phyloP scores from a whole-genome alignment of 257 asterid genomes.

The Coffea eugenioides region DNA sequence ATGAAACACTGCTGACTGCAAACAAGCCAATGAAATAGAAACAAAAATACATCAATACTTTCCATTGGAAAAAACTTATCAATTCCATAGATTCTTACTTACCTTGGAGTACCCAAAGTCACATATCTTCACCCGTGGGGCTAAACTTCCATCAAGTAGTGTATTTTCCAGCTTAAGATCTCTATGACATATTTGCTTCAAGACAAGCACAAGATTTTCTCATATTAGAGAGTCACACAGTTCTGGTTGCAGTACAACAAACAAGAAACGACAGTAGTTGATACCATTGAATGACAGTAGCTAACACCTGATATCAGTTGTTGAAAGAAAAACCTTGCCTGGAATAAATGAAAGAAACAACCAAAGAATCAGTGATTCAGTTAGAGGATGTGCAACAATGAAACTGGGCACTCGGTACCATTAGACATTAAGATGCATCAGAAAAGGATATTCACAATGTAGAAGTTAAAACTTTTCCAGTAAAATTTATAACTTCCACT shows the following conservation, averaged over 20 bases:
- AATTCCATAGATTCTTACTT: neutral
- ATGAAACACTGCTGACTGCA: constrained; percentile 41
- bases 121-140: constrained; percentile 47
- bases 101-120: constrained; percentile 55
- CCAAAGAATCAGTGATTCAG: neutral
- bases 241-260: neutral
- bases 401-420: neutral
- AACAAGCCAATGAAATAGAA: neutral
- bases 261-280: neutral
- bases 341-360: constrained; percentile 10
- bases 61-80: neutral
- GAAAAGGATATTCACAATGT: neutral
- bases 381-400: neutral
- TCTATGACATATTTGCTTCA: constrained; percentile 47
- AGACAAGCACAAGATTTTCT: constrained; percentile 6
- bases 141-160: constrained; percentile 37
- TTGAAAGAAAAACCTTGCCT: constrained; percentile 52
- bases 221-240: neutral
- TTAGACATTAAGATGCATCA: neutral
- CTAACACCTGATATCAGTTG: constrained; percentile 47
- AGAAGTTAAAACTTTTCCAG: neutral
- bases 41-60: neutral
- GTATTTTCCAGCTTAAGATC: constrained; percentile 51
- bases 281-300: constrained; percentile 51
- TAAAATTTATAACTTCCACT: neutral